Evolutionary conservation across 768 basidiomycete species (phyloP).

Genomic region (Podaxis sp.): DNA sequence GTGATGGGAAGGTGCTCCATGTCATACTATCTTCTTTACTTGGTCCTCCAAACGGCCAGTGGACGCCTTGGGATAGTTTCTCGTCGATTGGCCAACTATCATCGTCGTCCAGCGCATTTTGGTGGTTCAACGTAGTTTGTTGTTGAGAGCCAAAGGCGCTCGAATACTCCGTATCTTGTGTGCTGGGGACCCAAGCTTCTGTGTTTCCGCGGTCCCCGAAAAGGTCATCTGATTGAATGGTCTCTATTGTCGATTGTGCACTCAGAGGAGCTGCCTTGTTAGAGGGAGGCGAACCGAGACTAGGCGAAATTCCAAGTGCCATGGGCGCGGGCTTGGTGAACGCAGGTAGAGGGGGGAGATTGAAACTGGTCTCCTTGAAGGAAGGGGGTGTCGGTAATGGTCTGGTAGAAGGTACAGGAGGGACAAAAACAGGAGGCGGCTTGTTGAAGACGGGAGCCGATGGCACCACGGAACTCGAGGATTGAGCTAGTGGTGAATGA

Average conservation of each 20-base stretch:
- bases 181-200: conserved; percentile 52
- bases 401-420: conserved; percentile 29
- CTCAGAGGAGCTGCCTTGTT: conserved; percentile 28
- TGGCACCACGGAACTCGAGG: conserved; percentile 26
- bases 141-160: conserved; percentile 32
- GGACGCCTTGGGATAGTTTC: conserved; percentile 47
- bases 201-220: conserved; percentile 43
- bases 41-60: conserved; percentile 57
- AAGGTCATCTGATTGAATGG: conserved; percentile 42
- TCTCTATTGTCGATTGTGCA: conserved; percentile 52
- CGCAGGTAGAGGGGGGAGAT: conserved; percentile 19
- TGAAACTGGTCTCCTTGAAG: conserved; percentile 19
- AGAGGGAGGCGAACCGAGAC: conserved; percentile 25
- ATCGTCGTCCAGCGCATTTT: conserved; percentile 44
- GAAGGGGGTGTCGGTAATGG: conserved; percentile 17
- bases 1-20: conserved; percentile 67
- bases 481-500: conserved; percentile 43
- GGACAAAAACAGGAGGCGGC: conserved; percentile 45
- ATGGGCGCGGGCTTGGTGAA: conserved; percentile 42
- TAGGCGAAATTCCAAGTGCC: conserved; percentile 39
- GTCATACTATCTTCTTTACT: conserved; percentile 67
- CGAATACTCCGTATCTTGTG: conserved; percentile 57
- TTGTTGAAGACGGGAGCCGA: conserved; percentile 58
- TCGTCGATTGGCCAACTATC: conserved; percentile 79
- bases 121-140: conserved; percentile 17